Conservation (phyloP, 1,139 yeast species). For the Debaryomyces nepalensis region DNA sequence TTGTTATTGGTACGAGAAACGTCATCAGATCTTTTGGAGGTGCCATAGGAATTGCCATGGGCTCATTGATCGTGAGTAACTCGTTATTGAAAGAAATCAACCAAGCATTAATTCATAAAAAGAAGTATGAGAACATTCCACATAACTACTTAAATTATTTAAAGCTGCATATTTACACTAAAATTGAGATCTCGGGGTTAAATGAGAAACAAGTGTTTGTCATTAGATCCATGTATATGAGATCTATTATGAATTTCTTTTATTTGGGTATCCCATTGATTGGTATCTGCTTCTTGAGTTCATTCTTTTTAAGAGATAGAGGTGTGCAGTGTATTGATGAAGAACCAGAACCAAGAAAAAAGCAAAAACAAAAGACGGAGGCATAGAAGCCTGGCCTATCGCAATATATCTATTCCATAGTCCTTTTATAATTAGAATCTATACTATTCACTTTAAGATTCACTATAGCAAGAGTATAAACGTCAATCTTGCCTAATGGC, state of each 20-base stretch:
- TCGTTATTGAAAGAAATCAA: constrained; percentile 33
- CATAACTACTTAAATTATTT: constrained; percentile 25
- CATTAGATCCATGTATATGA: constrained; percentile 39
- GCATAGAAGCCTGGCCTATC: too few species aligned
- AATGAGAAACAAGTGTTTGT: constrained; percentile 26
- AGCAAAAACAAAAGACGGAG: constrained; percentile 5
- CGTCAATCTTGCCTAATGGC: neutral
- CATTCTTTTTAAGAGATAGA: constrained; percentile 43
- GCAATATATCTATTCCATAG: too few species aligned
- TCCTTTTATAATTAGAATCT: too few species aligned
- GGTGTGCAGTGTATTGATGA: constrained; percentile 51
- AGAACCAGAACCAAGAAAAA: constrained; percentile 19
- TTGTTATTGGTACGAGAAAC: constrained; percentile 58
- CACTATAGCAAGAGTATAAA: constrained; percentile 1
- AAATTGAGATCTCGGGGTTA: constrained; percentile 32
- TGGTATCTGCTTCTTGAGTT: constrained; percentile 41
- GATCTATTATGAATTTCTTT: constrained; percentile 43
- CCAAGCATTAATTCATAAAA: constrained; percentile 3
- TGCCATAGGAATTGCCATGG: constrained; percentile 49
- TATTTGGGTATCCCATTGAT: constrained; percentile 48
- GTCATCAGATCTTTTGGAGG: constrained; percentile 60
- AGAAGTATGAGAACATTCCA: constrained; percentile 18
- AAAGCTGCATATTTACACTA: constrained; percentile 36
- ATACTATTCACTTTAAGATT: neutral
- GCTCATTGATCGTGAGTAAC: constrained; percentile 48